A percentile compares a stretch with the other conserved stretches of the same genome.
Conservation (phyloP, 148 eudicot species). For the Gaultheria prostrata region DNA sequence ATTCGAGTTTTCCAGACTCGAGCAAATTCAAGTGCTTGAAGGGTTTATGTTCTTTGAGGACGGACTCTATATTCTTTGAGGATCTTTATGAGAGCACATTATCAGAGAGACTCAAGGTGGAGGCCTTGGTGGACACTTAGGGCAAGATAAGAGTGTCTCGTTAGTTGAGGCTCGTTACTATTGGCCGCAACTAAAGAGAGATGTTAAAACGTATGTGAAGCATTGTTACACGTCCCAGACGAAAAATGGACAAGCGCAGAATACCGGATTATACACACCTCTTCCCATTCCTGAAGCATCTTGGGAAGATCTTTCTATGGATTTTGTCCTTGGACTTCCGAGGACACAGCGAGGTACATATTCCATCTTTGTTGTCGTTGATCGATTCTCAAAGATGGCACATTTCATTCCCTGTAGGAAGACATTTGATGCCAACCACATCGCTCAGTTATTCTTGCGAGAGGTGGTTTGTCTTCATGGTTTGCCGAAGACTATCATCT, state of each 20-base stretch:
- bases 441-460: not conserved
- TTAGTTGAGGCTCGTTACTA: not conserved
- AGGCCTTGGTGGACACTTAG: slow-evolving; percentile 3
- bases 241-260: not conserved
- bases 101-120: not conserved
- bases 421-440: not conserved
- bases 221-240: not conserved
- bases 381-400: not conserved
- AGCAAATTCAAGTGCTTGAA: not conserved
- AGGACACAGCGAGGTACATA: not conserved
- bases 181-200: slow-evolving; percentile 9
- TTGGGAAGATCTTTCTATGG: slow-evolving; percentile 14
- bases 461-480: slow-evolving; percentile 1
- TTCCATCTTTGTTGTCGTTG: slow-evolving; percentile 1
- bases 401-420: slow-evolving; percentile 8
- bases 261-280: not conserved
- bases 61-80: not conserved
- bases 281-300: not conserved
- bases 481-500: slow-evolving; percentile 9
- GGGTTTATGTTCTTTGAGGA: not conserved
- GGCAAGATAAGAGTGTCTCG: not conserved
- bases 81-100: not conserved
- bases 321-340: slow-evolving; percentile 9
- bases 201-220: not conserved
- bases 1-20: not conserved